Percentiles rank a stretch among this genome's conserved stretches.
phyloP scores from a whole-genome alignment of 2,329 filamentous ascomycete species.

The Colletotrichum filicis region DNA sequence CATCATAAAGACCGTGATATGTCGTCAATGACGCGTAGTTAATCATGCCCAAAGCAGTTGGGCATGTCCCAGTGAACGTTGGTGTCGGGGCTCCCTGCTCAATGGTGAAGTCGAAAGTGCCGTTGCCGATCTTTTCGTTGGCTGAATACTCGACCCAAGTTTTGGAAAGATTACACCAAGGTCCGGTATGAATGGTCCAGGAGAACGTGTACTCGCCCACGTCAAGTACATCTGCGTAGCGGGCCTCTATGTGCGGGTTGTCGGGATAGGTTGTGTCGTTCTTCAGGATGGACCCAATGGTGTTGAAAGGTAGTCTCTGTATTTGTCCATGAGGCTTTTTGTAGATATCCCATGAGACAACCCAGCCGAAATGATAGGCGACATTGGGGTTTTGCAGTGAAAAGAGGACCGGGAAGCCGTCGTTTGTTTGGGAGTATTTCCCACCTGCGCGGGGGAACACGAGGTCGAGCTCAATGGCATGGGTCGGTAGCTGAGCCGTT shows the following conservation, averaged over 20 bases:
- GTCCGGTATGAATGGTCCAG: slow-evolving; percentile 1
- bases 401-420: slow-evolving; percentile 1
- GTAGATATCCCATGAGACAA: slow-evolving; percentile 12
- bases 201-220: slow-evolving; percentile 3
- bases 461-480: slow-evolving; percentile 5
- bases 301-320: background rate
- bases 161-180: background rate
- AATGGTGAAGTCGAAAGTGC: slow-evolving; percentile 8
- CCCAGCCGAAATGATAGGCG: slow-evolving; percentile 14
- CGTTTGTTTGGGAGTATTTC: background rate
- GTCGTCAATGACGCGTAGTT: slow-evolving; percentile 15
- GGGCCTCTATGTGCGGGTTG: background rate
- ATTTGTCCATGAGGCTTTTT: background rate
- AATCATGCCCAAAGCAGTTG: background rate
- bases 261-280: background rate
- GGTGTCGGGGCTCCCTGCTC: slow-evolving; percentile 5
- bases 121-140: background rate
- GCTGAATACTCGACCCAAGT: background rate
- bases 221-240: background rate
- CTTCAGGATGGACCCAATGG: background rate
- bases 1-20: background rate
- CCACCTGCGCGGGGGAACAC: slow-evolving; percentile 14
- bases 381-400: slow-evolving; percentile 15
- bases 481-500: background rate
- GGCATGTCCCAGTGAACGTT: slow-evolving; percentile 13